A percentile compares a stretch with the other conserved stretches of the same genome.
These are phyloP conservation scores for Andrographis paniculata DNA, from an alignment of 305 asterid genomes.

Conservation along the genomic window DNA sequence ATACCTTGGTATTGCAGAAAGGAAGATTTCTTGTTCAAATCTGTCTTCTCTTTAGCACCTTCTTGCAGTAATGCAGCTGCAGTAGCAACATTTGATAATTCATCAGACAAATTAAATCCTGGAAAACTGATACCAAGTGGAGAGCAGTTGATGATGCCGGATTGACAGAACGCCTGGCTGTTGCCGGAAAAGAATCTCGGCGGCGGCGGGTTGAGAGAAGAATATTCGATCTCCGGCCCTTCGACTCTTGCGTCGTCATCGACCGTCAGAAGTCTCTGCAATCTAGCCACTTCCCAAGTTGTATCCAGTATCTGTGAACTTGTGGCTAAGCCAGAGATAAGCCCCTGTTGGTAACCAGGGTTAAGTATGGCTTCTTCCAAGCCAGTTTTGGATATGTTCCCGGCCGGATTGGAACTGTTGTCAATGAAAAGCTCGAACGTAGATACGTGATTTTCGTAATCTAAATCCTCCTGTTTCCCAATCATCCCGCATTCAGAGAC, in stretches of 20 bases:
- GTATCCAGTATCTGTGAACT: conserved; percentile 17
- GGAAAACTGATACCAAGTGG: conserved; percentile 19
- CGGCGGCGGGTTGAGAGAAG: conserved; percentile 14
- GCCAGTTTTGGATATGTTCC: neutral
- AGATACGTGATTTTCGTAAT: conserved; percentile 4
- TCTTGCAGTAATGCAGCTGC: conserved; percentile 22
- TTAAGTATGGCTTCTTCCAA: conserved; percentile 17
- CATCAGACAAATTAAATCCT: conserved; percentile 24
- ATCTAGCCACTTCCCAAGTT: conserved; percentile 12
- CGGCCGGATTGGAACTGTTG: conserved; percentile 9
- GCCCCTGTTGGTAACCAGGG: conserved; percentile 24
- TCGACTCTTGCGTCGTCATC: conserved; percentile 1
- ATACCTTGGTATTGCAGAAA: conserved; percentile 22
- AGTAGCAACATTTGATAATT: conserved; percentile 31
- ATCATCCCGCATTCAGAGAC: conserved; percentile 12
- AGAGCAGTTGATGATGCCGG: conserved; percentile 32
- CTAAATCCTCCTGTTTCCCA: neutral
- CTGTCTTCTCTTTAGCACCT: conserved; percentile 19
- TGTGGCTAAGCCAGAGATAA: conserved; percentile 17
- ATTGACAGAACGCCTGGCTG: conserved; percentile 35
- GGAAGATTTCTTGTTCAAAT: conserved; percentile 21
- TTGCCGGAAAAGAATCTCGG: conserved; percentile 13
- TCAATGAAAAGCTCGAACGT: conserved; percentile 14
- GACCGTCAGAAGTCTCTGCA: conserved; percentile 13
- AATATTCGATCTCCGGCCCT: conserved; percentile 8